phyloP scores from a whole-genome alignment of 2,329 filamentous ascomycete species.

The Stachybotrys elegans region DNA sequence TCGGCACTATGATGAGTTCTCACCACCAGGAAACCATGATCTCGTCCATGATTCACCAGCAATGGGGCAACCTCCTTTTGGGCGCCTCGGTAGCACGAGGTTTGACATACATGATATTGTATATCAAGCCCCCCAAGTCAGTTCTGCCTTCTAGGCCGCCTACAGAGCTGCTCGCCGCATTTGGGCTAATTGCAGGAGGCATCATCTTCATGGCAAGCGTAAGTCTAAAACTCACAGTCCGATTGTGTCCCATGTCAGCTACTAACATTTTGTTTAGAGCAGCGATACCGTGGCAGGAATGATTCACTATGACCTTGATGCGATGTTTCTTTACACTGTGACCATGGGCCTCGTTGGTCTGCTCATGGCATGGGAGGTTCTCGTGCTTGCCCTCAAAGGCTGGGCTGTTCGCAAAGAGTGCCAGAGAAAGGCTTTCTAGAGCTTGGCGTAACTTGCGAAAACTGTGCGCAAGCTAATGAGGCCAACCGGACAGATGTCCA shows the following conservation, averaged over 20 bases:
- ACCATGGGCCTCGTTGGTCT: slow-evolving; percentile 78
- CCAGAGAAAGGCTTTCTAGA: too few species aligned
- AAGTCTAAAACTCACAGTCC: slow-evolving; percentile 31
- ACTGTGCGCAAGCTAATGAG: too few species aligned
- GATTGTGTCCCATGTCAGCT: slow-evolving; percentile 11
- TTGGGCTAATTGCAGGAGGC: slow-evolving; percentile 82
- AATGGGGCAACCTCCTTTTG: slow-evolving; percentile 84
- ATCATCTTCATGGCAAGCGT: slow-evolving; percentile 90
- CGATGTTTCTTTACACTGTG: slow-evolving; percentile 91
- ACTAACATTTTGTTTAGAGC: slow-evolving; percentile 42
- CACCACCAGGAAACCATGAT: slow-evolving; percentile 82
- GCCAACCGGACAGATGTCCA: too few species aligned
- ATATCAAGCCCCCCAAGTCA: slow-evolving; percentile 74
- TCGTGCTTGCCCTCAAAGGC: slow-evolving; percentile 78
- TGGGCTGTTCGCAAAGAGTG: slow-evolving; percentile 62
- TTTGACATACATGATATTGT: slow-evolving; percentile 75
- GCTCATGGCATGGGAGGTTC: slow-evolving; percentile 78
- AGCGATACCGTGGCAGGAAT: slow-evolving; percentile 73
- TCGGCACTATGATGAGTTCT: slow-evolving; percentile 93
- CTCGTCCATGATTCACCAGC: slow-evolving; percentile 86
- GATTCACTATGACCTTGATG: slow-evolving; percentile 71
- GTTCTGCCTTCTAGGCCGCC: slow-evolving; percentile 79
- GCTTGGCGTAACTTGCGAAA: too few species aligned
- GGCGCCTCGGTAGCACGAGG: slow-evolving; percentile 75
- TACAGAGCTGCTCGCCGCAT: slow-evolving; percentile 80